Evolutionary conservation across 495 filamentous ascomycete species (phyloP), one percentile per base, ranked within the genome.

Genomic region (Daldinia decipiens): DNA sequence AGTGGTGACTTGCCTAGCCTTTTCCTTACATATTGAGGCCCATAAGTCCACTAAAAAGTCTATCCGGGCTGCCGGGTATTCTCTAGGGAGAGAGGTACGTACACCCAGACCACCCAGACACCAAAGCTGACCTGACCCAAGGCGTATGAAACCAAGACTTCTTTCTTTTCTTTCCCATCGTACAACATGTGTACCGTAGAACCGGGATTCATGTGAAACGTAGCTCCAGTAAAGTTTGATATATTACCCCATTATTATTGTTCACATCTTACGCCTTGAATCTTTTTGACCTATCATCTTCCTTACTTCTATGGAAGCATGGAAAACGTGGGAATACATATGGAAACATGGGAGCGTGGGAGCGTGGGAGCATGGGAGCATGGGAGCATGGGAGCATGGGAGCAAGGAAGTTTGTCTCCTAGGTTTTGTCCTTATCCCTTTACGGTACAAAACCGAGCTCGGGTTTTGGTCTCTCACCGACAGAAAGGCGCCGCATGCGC

Each of bases 401-500:
- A 31, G 29, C 29, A 24, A 24, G 21, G 21, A 24, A 24, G 21
- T 24, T 24, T 24, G 32, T 12, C 34, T 36, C 34, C 34, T 36
- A 36, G 12, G 12, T 36, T 24, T 51, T 27, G 51, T 29, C 26
- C 51, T 47, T 47, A 47, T 24, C 43, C 43, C 43, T 47, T 53
- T 57, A 57, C 45, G 66, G 57, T 54, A 57, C 19, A 34, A 34
- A 67, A 56, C 55, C 59, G 59, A 67, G 59, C 31, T 59, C 62
- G 47, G 64, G 58, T 53, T 55, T 59, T 52, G 31, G 31, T 24
- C 19, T 67, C 59, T 71, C 62, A 71, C 69, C 69, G 69, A 67
- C 69, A 63, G 29, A 62, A 63, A 39, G 47, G 61, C 65, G 56
- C 70, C 57, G 64, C 52, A 57, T 59, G 65, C 70, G 65, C 64